Conservation (phyloP, 306 rosid genomes). For the cucumber (Cucumis sativus) region DNA sequence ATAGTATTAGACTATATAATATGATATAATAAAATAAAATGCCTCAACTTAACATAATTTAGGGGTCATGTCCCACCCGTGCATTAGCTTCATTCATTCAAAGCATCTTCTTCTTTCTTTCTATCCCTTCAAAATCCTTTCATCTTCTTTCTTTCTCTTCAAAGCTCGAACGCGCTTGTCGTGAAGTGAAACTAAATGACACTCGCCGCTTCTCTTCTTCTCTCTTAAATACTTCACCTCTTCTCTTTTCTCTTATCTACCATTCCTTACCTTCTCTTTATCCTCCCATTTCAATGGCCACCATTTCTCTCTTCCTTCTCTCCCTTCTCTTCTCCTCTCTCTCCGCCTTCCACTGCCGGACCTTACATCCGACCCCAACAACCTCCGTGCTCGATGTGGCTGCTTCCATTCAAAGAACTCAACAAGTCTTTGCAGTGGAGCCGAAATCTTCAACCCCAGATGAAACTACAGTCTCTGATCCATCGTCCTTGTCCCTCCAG, state of each 20-base stretch:
- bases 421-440: conserved; percentile 3
- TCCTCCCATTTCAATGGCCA: background rate
- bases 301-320: conserved; percentile 12
- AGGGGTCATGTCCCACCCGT: conserved; percentile 7
- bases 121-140: background rate
- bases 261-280: background rate
- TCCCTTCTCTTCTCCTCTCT: conserved; percentile 12
- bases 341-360: conserved; percentile 22
- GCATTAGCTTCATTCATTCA: conserved; percentile 24
- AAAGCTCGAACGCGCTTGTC: conserved; percentile 28
- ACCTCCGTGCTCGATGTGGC: conserved; percentile 46
- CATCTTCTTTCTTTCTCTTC: conserved; percentile 10
- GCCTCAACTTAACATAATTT: background rate
- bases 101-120: conserved; percentile 17
- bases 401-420: conserved; percentile 24
- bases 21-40: background rate
- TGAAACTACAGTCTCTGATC: background rate
- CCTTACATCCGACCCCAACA: background rate
- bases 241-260: background rate
- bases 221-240: background rate
- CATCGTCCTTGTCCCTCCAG: conserved; percentile 16
- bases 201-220: background rate
- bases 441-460: background rate
- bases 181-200: conserved; percentile 18
- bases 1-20: background rate